These are phyloP conservation scores for Aspergillus cejpii DNA, from an alignment of 2,329 filamentous ascomycete genomes.

Conservation along the genomic window DNA sequence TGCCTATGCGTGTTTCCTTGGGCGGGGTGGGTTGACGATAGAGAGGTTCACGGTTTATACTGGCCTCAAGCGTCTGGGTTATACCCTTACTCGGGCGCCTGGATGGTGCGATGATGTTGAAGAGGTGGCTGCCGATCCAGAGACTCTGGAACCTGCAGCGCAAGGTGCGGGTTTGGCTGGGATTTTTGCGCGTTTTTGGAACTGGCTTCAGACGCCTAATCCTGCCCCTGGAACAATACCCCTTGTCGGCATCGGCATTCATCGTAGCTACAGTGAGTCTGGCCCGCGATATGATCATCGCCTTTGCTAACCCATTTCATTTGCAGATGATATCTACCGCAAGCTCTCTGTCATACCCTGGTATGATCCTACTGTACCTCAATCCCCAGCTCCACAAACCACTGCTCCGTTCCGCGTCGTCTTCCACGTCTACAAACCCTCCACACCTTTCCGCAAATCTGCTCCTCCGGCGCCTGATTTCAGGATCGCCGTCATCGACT, in stretches of 20 bases:
- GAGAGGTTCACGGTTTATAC: conserved; percentile 86
- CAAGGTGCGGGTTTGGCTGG: conserved; percentile 25
- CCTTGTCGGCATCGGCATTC: conserved; percentile 48
- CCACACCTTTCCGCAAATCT: conserved; percentile 67
- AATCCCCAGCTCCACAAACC: conserved; percentile 19
- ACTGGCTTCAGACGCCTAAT: conserved; percentile 28
- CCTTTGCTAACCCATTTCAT: conserved; percentile 25
- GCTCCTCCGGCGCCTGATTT: conserved; percentile 74
- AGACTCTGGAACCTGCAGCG: conserved; percentile 3
- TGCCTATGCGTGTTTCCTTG: conserved; percentile 78
- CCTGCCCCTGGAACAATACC: conserved; percentile 40
- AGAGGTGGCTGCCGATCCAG: conserved; percentile 8
- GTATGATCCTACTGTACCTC: conserved; percentile 52
- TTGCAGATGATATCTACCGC: conserved; percentile 67
- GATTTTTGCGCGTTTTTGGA: conserved; percentile 29
- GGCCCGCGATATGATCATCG: neutral
- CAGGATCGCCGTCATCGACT: conserved; percentile 73
- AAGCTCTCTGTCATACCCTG: conserved; percentile 67
- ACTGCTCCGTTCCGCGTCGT: conserved; percentile 61
- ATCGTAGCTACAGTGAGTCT: conserved; percentile 47
- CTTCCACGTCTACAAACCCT: conserved; percentile 76
- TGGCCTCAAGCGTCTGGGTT: conserved; percentile 74
- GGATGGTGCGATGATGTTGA: conserved; percentile 39
- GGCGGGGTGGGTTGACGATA: conserved; percentile 57
- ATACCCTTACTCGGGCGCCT: conserved; percentile 67